Evolutionary conservation across 129 eudicot species (phyloP), one percentile per base, ranked within the genome.

Genomic region (Sambucus nigra): DNA sequence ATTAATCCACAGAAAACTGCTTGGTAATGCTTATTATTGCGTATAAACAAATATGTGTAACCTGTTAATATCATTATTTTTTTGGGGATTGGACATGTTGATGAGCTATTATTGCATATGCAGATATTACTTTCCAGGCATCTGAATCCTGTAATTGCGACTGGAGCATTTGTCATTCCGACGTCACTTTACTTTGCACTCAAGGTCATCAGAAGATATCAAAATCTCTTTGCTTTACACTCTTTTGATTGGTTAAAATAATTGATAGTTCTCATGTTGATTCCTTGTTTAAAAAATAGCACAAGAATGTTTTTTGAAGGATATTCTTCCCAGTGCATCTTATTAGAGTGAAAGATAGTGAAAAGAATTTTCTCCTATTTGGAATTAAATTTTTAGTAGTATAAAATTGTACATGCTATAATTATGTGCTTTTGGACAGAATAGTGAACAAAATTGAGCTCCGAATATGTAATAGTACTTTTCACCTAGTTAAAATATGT

Each of bases 81-180:
- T 40, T 8, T 18, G 15, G 13, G 2, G 35, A 25, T 58, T 46
- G 5, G 32, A 14, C 46, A 46, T 55, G 51, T 45, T 51, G 55
- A 59, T 24, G 39, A 39, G 50, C 35, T 62, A 25, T 53, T n/a
- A n/a, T 69, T 12, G 42, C 42, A 35, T 42, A 25, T 79, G 80
- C 94, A 92, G 99, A 74, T 92, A 51, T 72, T 92, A 63, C 79
- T 92, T 58, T 74, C 96, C 10, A 70, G 83, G 51, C 51, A 72
- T 73, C 33, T 86, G 42, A 70, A 57, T 66, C 80, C 82, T 61
- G 75, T 72, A 28, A 66, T 87, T 69, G 94, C 95, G 18, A 71
- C 82, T 5, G 99, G 99, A 54, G 99, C 95, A n/a, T 86, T 92
- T 64, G 49, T 77, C 51, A 52, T 92, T 62, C 99, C 99, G 20